A percentile compares a stretch with the other conserved stretches of the same genome.
Conservation (phyloP, 495 filamentous ascomycete genomes). For the Xylaria grammica region DNA sequence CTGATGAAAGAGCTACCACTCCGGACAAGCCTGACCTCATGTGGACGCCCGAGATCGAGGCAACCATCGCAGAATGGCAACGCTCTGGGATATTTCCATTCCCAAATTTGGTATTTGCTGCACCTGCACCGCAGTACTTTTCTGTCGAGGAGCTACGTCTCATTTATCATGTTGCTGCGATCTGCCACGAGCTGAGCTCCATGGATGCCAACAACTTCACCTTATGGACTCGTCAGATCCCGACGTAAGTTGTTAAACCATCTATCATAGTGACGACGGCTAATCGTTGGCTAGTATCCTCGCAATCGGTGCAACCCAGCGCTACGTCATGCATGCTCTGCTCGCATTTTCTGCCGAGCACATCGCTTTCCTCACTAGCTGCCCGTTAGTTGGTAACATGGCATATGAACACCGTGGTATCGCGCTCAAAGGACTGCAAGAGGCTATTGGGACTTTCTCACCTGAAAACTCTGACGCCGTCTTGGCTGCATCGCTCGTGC, state of each 20-base stretch:
- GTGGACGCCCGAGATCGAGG: slow-evolving; percentile 82
- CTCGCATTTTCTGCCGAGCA: slow-evolving; percentile 91
- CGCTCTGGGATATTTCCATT: slow-evolving; percentile 86
- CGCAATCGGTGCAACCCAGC: slow-evolving; percentile 75
- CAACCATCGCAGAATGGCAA: slow-evolving; percentile 81
- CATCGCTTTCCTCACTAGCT: slow-evolving; percentile 83
- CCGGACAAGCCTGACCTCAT: slow-evolving; percentile 78
- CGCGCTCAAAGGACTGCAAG: slow-evolving; percentile 85
- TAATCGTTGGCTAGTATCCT: slow-evolving; percentile 70
- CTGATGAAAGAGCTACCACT: slow-evolving; percentile 68
- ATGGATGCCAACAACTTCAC: slow-evolving; percentile 80
- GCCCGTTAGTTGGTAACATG: slow-evolving; percentile 80
- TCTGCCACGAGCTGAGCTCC: slow-evolving; percentile 79
- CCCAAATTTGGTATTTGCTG: slow-evolving; percentile 74
- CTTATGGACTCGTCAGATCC: slow-evolving; percentile 90
- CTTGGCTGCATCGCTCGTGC: slow-evolving; percentile 85
- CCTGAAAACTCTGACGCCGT: slow-evolving; percentile 88
- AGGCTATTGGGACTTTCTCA: slow-evolving; percentile 84
- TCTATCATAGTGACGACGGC: slow-evolving; percentile 6
- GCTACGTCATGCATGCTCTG: slow-evolving; percentile 92
- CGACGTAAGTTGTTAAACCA: slow-evolving; percentile 67
- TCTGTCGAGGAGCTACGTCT: slow-evolving; percentile 80
- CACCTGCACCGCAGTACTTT: slow-evolving; percentile 67
- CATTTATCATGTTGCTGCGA: slow-evolving; percentile 87
- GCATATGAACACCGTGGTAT: slow-evolving; percentile 84